A percentile compares a stretch with the other conserved stretches of the same genome.
Evolutionary conservation across 805 yeast genomes (phyloP).

Genomic region (Monosporozyma aerobia): DNA sequence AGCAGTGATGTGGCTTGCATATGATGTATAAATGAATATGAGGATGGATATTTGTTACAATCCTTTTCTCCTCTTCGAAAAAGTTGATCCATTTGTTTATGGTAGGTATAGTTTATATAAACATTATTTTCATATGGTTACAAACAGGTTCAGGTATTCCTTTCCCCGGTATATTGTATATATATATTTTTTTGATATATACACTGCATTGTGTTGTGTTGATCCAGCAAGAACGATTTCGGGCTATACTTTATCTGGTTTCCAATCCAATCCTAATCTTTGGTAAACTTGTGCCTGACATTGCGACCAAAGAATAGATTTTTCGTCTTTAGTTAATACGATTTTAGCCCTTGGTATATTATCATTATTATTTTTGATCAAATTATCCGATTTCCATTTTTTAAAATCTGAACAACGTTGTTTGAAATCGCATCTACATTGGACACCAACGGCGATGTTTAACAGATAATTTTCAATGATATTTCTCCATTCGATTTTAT

Average conservation of each 20-base stretch:
- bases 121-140: too few relatives aligned
- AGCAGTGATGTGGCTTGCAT: too few relatives aligned
- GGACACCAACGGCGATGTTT: constrained; percentile 60
- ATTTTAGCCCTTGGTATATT: constrained; percentile 9
- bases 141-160: too few relatives aligned
- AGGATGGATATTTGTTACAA: too few relatives aligned
- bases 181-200: too few relatives aligned
- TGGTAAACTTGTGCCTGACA: constrained; percentile 53
- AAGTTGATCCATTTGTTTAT: too few relatives aligned
- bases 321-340: constrained; percentile 44
- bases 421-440: constrained; percentile 59
- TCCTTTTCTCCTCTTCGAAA: too few relatives aligned
- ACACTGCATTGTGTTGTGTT: not conserved
- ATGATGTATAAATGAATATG: too few relatives aligned
- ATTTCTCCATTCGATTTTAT: constrained; percentile 61
- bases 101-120: too few relatives aligned
- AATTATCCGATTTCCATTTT: constrained; percentile 31
- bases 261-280: constrained; percentile 54
- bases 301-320: constrained; percentile 50
- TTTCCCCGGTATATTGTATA: too few relatives aligned
- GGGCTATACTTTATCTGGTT: constrained; percentile 34
- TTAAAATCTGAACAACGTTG: constrained; percentile 40
- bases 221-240: not conserved
- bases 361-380: constrained; percentile 18
- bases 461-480: constrained; percentile 60